Base-by-base conservation (phyloP, 306 rosid genomes). In the Corylus heterophylla region DNA sequence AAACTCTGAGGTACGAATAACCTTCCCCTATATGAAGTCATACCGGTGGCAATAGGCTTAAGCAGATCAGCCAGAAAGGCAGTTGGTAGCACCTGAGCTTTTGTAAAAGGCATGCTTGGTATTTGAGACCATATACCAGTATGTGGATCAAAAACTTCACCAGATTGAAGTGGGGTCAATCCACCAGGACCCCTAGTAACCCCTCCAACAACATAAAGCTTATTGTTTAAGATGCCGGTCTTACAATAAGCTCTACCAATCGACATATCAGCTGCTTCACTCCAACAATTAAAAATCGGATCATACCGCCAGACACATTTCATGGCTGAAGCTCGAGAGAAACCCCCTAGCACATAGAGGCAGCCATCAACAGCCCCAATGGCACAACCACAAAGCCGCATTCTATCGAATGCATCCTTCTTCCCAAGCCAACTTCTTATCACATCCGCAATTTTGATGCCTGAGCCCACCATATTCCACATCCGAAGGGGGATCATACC, bases 11-110 rank as follows among this genome's bases (percentile, higher is more conserved):
- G 89, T 54, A 86, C 89, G 59, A 76, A 80, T 73, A 86, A 70
- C 83, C 86, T 83, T 62, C 86, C 89, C 78, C 63, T 74, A 69
- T 83, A 86, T 69, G 89, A 80, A 76, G 85, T 80, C 82, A 83
- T 83, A 76, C 89, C 89, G 1, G 86, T 83, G 50, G 89, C 89
- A 69, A 83, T 83, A 80, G 89, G 89, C 80, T 86, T 86, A 64
- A 86, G 85, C 59, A 80, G 71, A 54, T 86, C 86, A 27, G 89
- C 84, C 84, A 86, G 82, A 80, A 79, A 80, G 54, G 78, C 84
- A 74, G 89, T 80, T 49, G 82, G 89, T 39, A 83, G 66, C 58
- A 73, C 80, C 64, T 79, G 84, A 56, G 89, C 89, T 69, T 80
- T 80, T 48, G 78, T 44, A 74, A 83, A 86, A 79, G 89, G 86